Evolutionary conservation across 805 yeast species (phyloP), one percentile per base, ranked within the genome.

Genomic region (Cyberlindnera nakhonratchasimensis): DNA sequence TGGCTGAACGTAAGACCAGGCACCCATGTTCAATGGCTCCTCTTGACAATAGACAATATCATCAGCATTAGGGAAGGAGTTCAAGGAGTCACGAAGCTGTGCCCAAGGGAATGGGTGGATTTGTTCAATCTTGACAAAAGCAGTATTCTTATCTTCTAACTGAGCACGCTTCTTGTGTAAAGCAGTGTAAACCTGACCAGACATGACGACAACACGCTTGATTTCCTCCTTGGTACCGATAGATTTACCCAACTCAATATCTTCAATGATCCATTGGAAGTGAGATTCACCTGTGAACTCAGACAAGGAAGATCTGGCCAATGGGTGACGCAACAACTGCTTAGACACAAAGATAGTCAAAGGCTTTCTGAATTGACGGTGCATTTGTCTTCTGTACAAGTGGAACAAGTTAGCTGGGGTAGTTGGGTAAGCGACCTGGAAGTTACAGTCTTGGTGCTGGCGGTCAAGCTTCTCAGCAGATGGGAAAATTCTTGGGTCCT

Each of bases 21-120:
- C 72, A 68, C 99, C 99, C 82, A 91, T 91, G 74, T 93, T 93
- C 70, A 93, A 75, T 58, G 98, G 98, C 76, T 93, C 99, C 72
- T 93, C 99, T 74, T 93, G 99, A 70, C 95, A 85, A 91, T 90
- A 93, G 36, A 90, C 95, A 54, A 93, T 71, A 65, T 93, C 99
- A 65, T 85, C 82, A 49, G 83, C 64, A 65, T 80, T 80, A 59
- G 95, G 88, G 74, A 84, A 93, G 36, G 80, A 64, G 69, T 85
- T 73, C 57, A 93, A 70, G 21, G 87, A 71, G 55, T 91, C 97
- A 63, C 87, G 83, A 58, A 93, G 70, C 72, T 87, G 96, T 43
- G 93, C 90, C 70, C 73, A 93, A 69, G 99, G 99, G 97, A 93
- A 93, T 67, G 99, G 99, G 64, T 93, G 97, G 60, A 90, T 64